These are phyloP conservation scores for Babesia ovis DNA, from an alignment of 169 alveolate species.

Conservation along the genomic window DNA sequence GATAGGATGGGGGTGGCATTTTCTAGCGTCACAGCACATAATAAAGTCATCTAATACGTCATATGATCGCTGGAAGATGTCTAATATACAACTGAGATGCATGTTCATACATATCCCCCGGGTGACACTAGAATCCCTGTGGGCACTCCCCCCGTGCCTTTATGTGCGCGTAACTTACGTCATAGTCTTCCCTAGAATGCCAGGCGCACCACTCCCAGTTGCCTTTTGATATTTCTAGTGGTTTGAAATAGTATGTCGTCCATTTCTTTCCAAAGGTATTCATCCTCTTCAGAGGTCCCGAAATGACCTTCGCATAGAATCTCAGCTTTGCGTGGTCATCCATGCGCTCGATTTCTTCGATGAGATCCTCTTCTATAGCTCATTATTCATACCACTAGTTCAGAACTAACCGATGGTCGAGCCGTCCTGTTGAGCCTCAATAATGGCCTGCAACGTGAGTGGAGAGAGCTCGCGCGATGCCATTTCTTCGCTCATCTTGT, in stretches of 20 bases:
- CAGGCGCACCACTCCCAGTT: constrained; percentile 81
- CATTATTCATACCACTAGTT: no score
- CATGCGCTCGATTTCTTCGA: constrained; percentile 44
- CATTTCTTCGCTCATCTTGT: constrained; percentile 32
- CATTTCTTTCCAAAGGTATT: constrained; percentile 46
- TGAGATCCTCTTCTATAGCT: constrained; percentile 46
- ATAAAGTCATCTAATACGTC: no score
- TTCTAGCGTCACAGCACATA: no score
- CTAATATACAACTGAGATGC: no score
- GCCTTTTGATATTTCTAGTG: constrained; percentile 62
- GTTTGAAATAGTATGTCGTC: constrained; percentile 55
- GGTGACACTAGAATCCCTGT: not conserved
- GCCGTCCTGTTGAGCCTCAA: constrained; percentile 49
- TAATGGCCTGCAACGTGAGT: constrained; percentile 50
- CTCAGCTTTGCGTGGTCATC: constrained; percentile 45
- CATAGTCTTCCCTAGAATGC: constrained; percentile 66
- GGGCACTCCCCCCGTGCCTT: not conserved
- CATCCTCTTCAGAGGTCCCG: constrained; percentile 66
- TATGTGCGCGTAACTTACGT: constrained; percentile 20
- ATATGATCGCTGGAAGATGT: no score
- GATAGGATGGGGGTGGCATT: not conserved
- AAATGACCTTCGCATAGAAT: constrained; percentile 53
- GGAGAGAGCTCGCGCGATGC: constrained; percentile 41
- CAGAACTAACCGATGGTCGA: constrained; percentile 13
- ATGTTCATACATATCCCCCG: no score